Evolutionary conservation across 768 basidiomycete species (phyloP).

Genomic region (Serendipita sp.): DNA sequence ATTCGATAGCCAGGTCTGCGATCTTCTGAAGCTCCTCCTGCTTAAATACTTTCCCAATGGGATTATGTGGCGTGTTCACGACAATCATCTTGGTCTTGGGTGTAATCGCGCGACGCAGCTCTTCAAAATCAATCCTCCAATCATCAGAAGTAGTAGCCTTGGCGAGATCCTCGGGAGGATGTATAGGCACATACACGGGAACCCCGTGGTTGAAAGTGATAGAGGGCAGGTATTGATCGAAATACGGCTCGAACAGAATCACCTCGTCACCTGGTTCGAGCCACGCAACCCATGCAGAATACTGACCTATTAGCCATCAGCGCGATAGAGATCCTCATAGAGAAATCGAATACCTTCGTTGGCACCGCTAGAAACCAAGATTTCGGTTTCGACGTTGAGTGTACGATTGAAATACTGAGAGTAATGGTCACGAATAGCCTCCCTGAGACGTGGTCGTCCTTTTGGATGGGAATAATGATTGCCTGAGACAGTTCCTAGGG

Average conservation of each 20-base stretch:
- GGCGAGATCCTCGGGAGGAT: slow-evolving; percentile 48
- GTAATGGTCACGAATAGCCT: slow-evolving; percentile 75
- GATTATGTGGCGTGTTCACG: slow-evolving; percentile 93
- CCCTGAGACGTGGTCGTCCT: slow-evolving; percentile 70
- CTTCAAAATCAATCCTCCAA: slow-evolving; percentile 83
- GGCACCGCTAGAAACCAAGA: slow-evolving; percentile 88
- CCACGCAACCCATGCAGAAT: slow-evolving; percentile 85
- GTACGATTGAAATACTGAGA: slow-evolving; percentile 45
- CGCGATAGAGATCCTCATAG: not conserved
- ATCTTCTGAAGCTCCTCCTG: slow-evolving; percentile 68
- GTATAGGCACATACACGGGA: slow-evolving; percentile 88
- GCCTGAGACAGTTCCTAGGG: slow-evolving; percentile 40
- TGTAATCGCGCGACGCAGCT: slow-evolving; percentile 71
- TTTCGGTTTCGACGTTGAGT: slow-evolving; percentile 72
- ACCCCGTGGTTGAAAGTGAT: slow-evolving; percentile 88
- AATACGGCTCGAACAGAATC: slow-evolving; percentile 97
- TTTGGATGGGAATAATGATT: slow-evolving; percentile 90
- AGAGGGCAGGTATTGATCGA: slow-evolving; percentile 87
- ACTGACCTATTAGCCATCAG: slow-evolving; percentile 47
- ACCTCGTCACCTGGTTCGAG: slow-evolving; percentile 88
- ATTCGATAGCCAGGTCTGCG: slow-evolving; percentile 75
- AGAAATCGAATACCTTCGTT: slow-evolving; percentile 56
- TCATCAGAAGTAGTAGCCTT: slow-evolving; percentile 48
- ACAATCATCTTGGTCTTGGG: slow-evolving; percentile 88
- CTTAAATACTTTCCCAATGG: slow-evolving; percentile 94